Evolutionary conservation across 768 basidiomycete species (phyloP).

Genomic region (Boletus edulis): DNA sequence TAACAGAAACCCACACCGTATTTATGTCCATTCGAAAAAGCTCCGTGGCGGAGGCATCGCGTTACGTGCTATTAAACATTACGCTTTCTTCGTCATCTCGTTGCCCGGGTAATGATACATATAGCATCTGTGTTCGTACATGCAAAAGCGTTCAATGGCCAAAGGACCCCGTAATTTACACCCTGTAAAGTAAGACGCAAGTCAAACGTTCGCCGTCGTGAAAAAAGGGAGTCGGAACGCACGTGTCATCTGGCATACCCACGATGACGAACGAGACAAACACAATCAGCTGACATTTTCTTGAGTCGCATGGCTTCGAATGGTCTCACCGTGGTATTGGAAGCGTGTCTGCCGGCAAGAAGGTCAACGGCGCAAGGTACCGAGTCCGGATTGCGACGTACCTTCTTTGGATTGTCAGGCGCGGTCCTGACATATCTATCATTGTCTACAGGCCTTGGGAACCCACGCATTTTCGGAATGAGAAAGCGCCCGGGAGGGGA

Average conservation of each 20-base stretch:
- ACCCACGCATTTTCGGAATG: conserved; percentile 3
- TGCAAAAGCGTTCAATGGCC: conserved; percentile 14
- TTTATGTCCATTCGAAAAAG: neutral
- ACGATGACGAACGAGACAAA: conserved; percentile 1
- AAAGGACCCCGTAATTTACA: conserved; percentile 27
- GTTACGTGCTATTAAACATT: neutral
- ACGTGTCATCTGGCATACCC: conserved; percentile 54
- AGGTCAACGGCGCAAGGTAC: conserved; percentile 8
- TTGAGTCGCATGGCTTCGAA: neutral
- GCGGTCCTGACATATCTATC: conserved; percentile 77
- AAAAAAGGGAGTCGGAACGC: conserved; percentile 29
- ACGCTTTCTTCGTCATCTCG: conserved; percentile 1
- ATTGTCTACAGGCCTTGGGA: conserved; percentile 71
- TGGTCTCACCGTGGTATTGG: conserved; percentile 69
- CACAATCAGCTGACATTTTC: conserved; percentile 13
- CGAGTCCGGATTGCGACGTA: conserved; percentile 27
- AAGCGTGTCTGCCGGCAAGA: conserved; percentile 59
- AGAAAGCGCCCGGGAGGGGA: neutral
- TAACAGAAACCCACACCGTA: neutral
- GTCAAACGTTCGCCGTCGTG: neutral
- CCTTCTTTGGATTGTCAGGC: conserved; percentile 87
- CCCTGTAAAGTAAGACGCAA: conserved; percentile 25
- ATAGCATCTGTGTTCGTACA: conserved; percentile 18
- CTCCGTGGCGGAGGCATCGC: neutral
- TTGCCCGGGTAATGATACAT: conserved; percentile 18